Base-by-base conservation (phyloP, 306 rosid species). In the Rosa rugosa region DNA sequence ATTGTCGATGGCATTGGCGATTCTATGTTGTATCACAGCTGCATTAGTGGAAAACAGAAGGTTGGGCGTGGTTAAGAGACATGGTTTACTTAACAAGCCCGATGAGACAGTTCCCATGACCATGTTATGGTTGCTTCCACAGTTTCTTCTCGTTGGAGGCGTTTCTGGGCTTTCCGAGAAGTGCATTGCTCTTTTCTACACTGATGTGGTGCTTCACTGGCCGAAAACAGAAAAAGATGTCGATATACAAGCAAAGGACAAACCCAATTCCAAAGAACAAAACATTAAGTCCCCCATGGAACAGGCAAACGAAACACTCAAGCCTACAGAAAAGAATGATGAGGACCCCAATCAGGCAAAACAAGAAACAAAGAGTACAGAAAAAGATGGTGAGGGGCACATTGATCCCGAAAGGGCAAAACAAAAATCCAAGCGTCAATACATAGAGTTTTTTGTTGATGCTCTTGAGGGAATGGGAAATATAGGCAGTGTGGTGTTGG, bases 91-190 rank as follows among this genome's bases (percentile, higher is more conserved):
- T 57, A 68, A 79, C 17, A 76, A 76, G 13, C 72, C 82, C 2
- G 34, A 71, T 0, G 83, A 69, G 13, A 73, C 11, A 44, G 66
- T 80, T 47, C 88, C 88, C 8, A 78, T 87, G 87, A 68, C 56
- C 69, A 59, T 83, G 71, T 78, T 76, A n/a, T 85, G 89, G 87
- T 20, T 87, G 49, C 27, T 85, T 36, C 88, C 85, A 8, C 85
- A 84, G 18, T 87, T 74, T 75, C 31, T 79, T 46, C 65, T 84
- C 23, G 83, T 84, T 1, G 84, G 86, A 2, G 69, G 71, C n/a
- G 17, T 65, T 31, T 72, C 80, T 42, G 81, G 79, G 44, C 64
- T 57, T 57, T 57, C 64, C 4, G 34, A 57, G 34, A 57, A 57
- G 64, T 22, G 64, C 64, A 57, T 57, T 57, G 64, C 34, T 3